These are phyloP conservation scores for Claviceps pazoutovae DNA, from an alignment of 2,329 filamentous ascomycete genomes.

Conservation along the genomic window DNA sequence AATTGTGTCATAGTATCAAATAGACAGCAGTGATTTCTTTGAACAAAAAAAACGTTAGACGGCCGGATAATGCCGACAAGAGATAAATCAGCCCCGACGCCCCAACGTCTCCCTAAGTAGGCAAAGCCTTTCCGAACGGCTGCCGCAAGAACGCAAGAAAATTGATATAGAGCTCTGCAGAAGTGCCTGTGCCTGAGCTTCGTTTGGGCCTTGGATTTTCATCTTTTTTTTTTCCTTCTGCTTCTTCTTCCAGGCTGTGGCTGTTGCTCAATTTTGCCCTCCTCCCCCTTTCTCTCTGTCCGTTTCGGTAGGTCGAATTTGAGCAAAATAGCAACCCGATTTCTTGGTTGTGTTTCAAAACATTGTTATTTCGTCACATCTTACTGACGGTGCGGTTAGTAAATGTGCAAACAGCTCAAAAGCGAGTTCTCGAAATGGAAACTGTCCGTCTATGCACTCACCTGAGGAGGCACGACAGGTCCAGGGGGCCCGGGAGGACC, in stretches of 20 bases:
- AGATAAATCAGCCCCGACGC: slow-evolving; percentile 17
- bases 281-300: background rate
- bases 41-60: slow-evolving; percentile 4
- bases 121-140: slow-evolving; percentile 9
- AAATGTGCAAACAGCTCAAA: background rate
- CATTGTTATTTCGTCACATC: background rate
- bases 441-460: slow-evolving; percentile 12
- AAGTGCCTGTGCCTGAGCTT: slow-evolving; percentile 2
- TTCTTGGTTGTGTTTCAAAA: background rate
- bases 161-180: slow-evolving; percentile 10
- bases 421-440: background rate
- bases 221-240: background rate
- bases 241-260: background rate
- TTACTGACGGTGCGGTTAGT: slow-evolving; percentile 2
- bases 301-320: background rate
- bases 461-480: slow-evolving; percentile 26
- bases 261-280: background rate
- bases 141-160: slow-evolving; percentile 12
- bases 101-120: slow-evolving; percentile 13
- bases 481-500: slow-evolving; percentile 23
- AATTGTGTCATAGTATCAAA: slow-evolving; percentile 14
- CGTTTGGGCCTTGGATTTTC: background rate
- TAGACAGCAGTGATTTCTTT: slow-evolving; percentile 19
- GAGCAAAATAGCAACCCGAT: background rate
- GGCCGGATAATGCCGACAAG: slow-evolving; percentile 9